phyloP scores from a whole-genome alignment of 2,329 filamentous ascomycete genomes.

The Fusarium oxysporum region DNA sequence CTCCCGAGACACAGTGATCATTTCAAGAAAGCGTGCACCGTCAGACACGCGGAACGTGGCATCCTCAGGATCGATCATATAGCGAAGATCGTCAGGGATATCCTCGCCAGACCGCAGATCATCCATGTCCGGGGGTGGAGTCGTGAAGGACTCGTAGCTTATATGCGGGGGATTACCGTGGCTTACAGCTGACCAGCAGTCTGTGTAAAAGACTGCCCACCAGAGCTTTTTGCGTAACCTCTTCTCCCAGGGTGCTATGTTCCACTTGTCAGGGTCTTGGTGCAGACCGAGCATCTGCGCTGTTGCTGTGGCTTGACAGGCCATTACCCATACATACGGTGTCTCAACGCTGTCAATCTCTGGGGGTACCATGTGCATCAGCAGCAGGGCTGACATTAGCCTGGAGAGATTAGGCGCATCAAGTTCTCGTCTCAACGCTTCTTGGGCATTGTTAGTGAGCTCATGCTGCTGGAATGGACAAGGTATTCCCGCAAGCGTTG shows the following conservation, averaged over 20 bases:
- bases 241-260: slow-evolving; percentile 57
- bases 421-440: slow-evolving; percentile 57
- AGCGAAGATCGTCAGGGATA: slow-evolving; percentile 49
- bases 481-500: slow-evolving; percentile 41
- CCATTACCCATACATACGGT: slow-evolving; percentile 57
- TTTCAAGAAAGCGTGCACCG: slow-evolving; percentile 54
- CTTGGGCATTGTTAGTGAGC: slow-evolving; percentile 55
- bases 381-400: slow-evolving; percentile 59
- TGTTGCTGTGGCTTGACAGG: slow-evolving; percentile 57
- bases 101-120: slow-evolving; percentile 58
- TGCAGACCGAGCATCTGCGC: slow-evolving; percentile 61
- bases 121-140: slow-evolving; percentile 53
- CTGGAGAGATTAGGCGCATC: slow-evolving; percentile 60
- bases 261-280: slow-evolving; percentile 57
- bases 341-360: slow-evolving; percentile 60
- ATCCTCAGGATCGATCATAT: slow-evolving; percentile 51
- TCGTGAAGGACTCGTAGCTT: slow-evolving; percentile 54
- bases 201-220: slow-evolving; percentile 58
- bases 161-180: slow-evolving; percentile 62
- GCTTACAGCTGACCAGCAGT: slow-evolving; percentile 59
- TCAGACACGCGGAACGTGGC: slow-evolving; percentile 49
- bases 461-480: slow-evolving; percentile 56
- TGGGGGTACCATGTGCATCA: slow-evolving; percentile 59
- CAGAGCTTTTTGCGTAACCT: slow-evolving; percentile 57
- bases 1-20: slow-evolving; percentile 47